Evolutionary conservation across 2,329 filamentous ascomycete genomes (phyloP).

Genomic region (Fusarium napiforme): DNA sequence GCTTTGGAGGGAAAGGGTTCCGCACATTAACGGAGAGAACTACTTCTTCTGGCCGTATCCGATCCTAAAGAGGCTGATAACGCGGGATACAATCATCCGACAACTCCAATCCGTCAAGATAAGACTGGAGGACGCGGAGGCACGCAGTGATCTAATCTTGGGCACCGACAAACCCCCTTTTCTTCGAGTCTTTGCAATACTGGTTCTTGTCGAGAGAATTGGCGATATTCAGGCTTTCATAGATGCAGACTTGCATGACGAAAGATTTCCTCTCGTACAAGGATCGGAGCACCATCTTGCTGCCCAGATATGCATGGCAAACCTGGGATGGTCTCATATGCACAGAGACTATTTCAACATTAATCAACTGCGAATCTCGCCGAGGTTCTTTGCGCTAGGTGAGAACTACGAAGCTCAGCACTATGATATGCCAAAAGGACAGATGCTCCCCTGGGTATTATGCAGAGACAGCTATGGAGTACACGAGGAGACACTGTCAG

Average conservation of each 20-base stretch:
- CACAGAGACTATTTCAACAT: not conserved
- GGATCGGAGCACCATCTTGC: not conserved
- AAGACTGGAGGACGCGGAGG: not conserved
- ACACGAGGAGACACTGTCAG: not conserved
- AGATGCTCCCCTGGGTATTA: not conserved
- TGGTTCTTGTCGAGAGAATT: not conserved
- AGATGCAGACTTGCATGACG: not conserved
- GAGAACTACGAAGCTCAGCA: not conserved
- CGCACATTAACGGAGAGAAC: not conserved
- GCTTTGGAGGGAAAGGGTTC: not conserved
- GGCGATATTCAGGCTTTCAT: not conserved
- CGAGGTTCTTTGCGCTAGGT: not conserved
- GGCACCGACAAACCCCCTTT: rapidly evolving
- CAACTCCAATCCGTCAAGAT: not conserved
- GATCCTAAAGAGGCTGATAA: not conserved
- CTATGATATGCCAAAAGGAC: not conserved
- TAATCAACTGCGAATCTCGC: not conserved
- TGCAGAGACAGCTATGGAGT: not conserved
- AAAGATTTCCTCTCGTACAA: not conserved
- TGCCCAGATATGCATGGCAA: not conserved
- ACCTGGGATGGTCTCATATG: not conserved
- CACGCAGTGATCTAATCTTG: rapidly evolving
- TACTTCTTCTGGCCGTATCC: not conserved
- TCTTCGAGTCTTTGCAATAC: not conserved
- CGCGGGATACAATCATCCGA: not conserved